These are phyloP conservation scores for Hypoxylon lienhwacheense DNA, from an alignment of 495 filamentous ascomycete genomes.

Conservation along the genomic window DNA sequence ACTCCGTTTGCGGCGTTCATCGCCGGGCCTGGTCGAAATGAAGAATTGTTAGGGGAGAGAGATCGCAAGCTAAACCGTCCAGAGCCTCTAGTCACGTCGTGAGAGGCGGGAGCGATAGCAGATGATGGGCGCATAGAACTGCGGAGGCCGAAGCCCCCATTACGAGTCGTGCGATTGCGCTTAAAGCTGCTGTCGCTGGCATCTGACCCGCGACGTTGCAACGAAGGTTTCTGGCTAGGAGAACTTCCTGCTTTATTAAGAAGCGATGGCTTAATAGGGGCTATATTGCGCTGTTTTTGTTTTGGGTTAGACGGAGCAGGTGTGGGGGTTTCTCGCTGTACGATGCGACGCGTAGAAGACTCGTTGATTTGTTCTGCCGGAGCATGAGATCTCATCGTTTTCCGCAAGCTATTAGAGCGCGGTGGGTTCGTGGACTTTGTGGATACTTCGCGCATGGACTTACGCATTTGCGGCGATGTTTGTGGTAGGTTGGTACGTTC, in stretches of 20 bases:
- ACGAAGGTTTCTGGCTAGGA: slow-evolving; percentile 14
- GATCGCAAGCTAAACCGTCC: slow-evolving; percentile 47
- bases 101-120: slow-evolving; percentile 8
- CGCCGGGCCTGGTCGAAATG: slow-evolving; percentile 27
- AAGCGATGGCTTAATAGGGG: slow-evolving; percentile 8
- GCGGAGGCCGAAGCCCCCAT: slow-evolving; percentile 40
- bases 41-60: slow-evolving; percentile 42
- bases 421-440: slow-evolving; percentile 2
- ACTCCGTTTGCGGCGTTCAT: slow-evolving; percentile 12
- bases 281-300: background rate
- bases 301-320: slow-evolving; percentile 9
- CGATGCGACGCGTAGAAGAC: slow-evolving; percentile 12
- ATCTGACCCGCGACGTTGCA: slow-evolving; percentile 48
- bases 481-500: slow-evolving; percentile 6
- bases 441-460: slow-evolving; percentile 42
- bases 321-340: slow-evolving; percentile 13
- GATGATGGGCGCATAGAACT: slow-evolving; percentile 46
- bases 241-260: slow-evolving; percentile 9
- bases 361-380: slow-evolving; percentile 21
- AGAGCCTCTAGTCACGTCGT: slow-evolving; percentile 22
- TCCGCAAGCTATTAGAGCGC: slow-evolving; percentile 38
- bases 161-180: slow-evolving; percentile 36
- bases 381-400: slow-evolving; percentile 38
- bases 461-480: slow-evolving; percentile 41
- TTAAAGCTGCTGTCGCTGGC: slow-evolving; percentile 56